phyloP scores from a whole-genome alignment of 306 rosid genomes.

The Lathyrus oleraceus region DNA sequence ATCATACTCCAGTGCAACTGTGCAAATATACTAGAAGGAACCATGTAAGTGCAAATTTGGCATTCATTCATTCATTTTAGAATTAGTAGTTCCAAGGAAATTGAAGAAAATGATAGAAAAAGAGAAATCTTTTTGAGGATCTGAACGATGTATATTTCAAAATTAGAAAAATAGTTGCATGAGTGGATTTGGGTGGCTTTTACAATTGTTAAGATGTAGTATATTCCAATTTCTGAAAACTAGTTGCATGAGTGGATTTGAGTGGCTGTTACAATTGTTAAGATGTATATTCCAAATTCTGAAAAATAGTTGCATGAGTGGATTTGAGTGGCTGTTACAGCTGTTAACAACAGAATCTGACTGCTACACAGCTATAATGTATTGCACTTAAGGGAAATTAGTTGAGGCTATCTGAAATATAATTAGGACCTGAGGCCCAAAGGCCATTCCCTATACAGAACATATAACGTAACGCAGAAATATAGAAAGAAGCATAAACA shows the following conservation, averaged over 20 bases:
- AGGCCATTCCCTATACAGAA: background rate
- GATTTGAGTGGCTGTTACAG: background rate
- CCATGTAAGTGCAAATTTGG: slow-evolving; percentile 25
- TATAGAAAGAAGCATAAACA: background rate
- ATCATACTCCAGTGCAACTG: background rate
- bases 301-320: background rate
- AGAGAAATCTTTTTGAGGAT: background rate
- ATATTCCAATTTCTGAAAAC: background rate
- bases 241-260: background rate
- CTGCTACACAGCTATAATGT: too few relatives aligned
- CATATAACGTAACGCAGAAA: background rate
- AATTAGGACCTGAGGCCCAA: background rate
- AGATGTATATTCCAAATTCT: background rate
- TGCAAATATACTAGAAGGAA: slow-evolving; percentile 2
- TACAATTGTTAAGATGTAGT: background rate
- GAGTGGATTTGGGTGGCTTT: background rate
- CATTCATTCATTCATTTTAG: background rate
- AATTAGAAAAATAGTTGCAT: background rate
- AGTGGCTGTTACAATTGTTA: background rate
- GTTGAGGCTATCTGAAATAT: too few relatives aligned
- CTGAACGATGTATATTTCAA: background rate
- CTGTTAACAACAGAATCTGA: background rate
- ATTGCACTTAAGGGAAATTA: too few relatives aligned
- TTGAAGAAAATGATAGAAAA: background rate
- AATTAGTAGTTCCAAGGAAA: background rate